phyloP scores from a whole-genome alignment of 2,329 filamentous ascomycete species.

The Aspergillus sp. region DNA sequence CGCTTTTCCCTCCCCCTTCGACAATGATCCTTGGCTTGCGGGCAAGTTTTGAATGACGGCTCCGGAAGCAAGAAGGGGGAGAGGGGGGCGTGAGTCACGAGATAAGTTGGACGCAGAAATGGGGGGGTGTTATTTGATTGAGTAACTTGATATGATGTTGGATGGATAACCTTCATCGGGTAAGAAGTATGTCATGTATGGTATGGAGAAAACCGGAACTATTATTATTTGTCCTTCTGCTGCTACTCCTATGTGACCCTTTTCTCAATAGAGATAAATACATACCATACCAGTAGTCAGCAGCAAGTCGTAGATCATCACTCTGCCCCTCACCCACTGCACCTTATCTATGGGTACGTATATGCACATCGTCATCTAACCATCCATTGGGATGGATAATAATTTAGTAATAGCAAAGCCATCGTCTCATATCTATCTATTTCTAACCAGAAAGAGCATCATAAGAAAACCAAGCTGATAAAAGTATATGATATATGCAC shows the following conservation, averaged over 20 bases:
- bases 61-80: slow-evolving; percentile 13
- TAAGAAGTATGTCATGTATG: slow-evolving; percentile 29
- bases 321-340: no score
- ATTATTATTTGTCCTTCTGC: slow-evolving; percentile 10
- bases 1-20: slow-evolving; percentile 12
- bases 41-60: slow-evolving; percentile 16
- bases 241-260: neutral
- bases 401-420: no score
- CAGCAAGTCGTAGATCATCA: no score
- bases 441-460: no score
- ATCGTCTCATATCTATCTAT: no score
- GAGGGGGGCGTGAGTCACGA: slow-evolving; percentile 2
- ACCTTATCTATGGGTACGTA: no score
- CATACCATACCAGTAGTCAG: no score
- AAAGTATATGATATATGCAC: no score
- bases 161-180: slow-evolving; percentile 20
- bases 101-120: slow-evolving; percentile 2
- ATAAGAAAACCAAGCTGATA: no score
- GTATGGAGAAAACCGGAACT: slow-evolving; percentile 31
- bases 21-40: slow-evolving; percentile 15
- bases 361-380: no score
- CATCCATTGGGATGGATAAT: no score
- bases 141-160: slow-evolving; percentile 23
- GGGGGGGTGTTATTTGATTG: slow-evolving; percentile 12
- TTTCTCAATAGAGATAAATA: neutral